Percentiles rank a stretch among this genome's conserved stretches.
Conservation (phyloP, 495 filamentous ascomycete species). For the Letharia lupina region DNA sequence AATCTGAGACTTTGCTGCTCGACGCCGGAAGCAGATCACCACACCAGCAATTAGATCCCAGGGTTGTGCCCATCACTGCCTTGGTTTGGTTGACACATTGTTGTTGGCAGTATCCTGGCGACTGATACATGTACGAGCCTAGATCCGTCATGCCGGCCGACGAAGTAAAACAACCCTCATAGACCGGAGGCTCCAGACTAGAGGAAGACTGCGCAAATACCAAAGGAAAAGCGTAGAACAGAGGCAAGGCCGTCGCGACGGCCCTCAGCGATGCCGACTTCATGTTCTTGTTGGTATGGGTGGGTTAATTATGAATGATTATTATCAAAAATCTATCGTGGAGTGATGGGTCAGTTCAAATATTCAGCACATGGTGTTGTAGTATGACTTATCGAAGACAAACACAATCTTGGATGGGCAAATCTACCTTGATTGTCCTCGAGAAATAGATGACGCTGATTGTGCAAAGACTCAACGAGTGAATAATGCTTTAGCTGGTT, state of each 20-base stretch:
- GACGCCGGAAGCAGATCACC: slow-evolving; percentile 37
- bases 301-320: neutral
- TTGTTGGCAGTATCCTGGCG: slow-evolving; percentile 40
- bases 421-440: slow-evolving; percentile 10
- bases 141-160: slow-evolving; percentile 29
- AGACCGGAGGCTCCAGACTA: slow-evolving; percentile 14
- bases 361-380: neutral
- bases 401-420: neutral
- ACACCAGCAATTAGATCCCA: slow-evolving; percentile 41
- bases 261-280: slow-evolving; percentile 7
- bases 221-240: slow-evolving; percentile 23
- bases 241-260: slow-evolving; percentile 9
- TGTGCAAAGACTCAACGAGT: slow-evolving; percentile 7
- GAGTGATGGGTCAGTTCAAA: neutral
- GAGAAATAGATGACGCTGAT: neutral
- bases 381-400: neutral
- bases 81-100: slow-evolving; percentile 31
- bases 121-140: slow-evolving; percentile 40
- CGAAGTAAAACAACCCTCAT: slow-evolving; percentile 35
- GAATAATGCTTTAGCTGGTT: slow-evolving; percentile 7
- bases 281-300: slow-evolving; percentile 14
- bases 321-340: slow-evolving; percentile 7
- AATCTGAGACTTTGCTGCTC: slow-evolving; percentile 33
- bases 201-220: slow-evolving; percentile 30
- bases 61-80: slow-evolving; percentile 37